Percentiles rank a stretch among this genome's conserved stretches.
Evolutionary conservation across 192 early-diverging fungal genomes (phyloP).

Genomic region (Haplosporangium gracile): DNA sequence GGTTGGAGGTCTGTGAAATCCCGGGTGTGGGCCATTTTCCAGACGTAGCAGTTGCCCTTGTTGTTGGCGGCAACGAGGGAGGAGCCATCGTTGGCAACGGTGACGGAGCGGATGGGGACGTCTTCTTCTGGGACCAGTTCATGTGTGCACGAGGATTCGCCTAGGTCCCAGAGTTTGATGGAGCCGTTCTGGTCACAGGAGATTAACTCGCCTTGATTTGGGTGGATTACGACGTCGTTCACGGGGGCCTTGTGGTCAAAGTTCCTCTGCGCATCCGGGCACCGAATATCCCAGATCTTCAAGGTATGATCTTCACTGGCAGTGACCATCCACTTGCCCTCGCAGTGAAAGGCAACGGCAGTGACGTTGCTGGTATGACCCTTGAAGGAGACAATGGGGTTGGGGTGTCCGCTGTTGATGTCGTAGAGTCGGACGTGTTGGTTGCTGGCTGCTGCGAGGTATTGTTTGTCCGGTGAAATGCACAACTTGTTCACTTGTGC

Average conservation of each 20-base stretch:
- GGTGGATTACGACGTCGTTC: conserved; percentile 75
- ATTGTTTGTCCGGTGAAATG: conserved; percentile 91
- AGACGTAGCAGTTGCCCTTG: conserved; percentile 78
- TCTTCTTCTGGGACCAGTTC: conserved; percentile 82
- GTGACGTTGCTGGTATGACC: conserved; percentile 73
- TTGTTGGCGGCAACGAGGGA: conserved; percentile 89
- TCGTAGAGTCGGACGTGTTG: conserved; percentile 87
- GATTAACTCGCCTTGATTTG: conserved; percentile 87
- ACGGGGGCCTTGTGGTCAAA: conserved; percentile 72
- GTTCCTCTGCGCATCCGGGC: conserved; percentile 65
- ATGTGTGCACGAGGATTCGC: conserved; percentile 71
- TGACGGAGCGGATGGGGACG: conserved; percentile 82
- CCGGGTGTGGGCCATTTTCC: conserved; percentile 76
- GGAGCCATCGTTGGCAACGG: conserved; percentile 85
- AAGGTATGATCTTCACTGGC: conserved; percentile 81
- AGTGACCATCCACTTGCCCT: conserved; percentile 84
- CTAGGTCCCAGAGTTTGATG: conserved; percentile 81
- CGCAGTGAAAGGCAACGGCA: conserved; percentile 73
- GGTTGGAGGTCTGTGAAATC: conserved; percentile 75
- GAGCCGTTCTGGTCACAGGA: conserved; percentile 85
- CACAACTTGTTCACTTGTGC: conserved; percentile 90
- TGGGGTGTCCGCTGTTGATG: conserved; percentile 82
- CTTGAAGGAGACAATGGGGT: conserved; percentile 75
- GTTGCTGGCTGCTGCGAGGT: conserved; percentile 88
- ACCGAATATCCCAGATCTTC: conserved; percentile 86